A percentile compares a stretch with the other conserved stretches of the same genome.
These are phyloP conservation scores for Abrus pulchellus DNA, from an alignment of 306 rosid species.

Conservation along the genomic window DNA sequence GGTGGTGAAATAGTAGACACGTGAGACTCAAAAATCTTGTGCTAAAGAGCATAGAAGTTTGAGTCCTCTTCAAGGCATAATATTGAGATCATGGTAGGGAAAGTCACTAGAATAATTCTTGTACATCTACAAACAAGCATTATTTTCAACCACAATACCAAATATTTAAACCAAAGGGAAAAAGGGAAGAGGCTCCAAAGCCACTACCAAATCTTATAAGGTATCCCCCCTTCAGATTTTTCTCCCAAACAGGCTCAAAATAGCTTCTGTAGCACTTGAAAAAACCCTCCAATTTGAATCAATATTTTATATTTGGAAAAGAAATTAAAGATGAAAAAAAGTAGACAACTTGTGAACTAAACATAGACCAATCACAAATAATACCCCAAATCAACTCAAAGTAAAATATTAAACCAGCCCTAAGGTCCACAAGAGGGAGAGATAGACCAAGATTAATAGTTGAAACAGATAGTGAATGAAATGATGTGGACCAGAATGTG, in stretches of 20 bases:
- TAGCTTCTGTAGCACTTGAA: neutral
- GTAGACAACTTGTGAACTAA: neutral
- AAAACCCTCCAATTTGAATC: neutral
- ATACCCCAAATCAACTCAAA: neutral
- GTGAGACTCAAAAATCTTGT: too few species aligned
- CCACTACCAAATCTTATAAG: conserved; percentile 6
- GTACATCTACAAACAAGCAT: neutral
- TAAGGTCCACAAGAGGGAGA: neutral
- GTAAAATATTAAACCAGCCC: neutral
- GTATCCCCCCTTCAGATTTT: neutral
- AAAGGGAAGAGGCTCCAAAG: neutral
- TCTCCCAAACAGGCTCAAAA: neutral
- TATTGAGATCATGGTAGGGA: neutral
- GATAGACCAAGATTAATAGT: neutral
- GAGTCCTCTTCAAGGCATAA: too few species aligned
- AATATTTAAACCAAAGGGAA: neutral
- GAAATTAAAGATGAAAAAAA: conserved; percentile 10
- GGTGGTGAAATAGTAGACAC: too few species aligned
- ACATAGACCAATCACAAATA: neutral
- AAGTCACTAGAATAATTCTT: conserved; percentile 9
- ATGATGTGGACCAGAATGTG: neutral
- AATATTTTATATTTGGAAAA: neutral
- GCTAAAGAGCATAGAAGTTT: too few species aligned
- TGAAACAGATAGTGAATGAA: neutral
- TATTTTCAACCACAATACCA: neutral